Base-by-base conservation (phyloP, 495 filamentous ascomycete species). In the Clavariopsis aquatica region DNA sequence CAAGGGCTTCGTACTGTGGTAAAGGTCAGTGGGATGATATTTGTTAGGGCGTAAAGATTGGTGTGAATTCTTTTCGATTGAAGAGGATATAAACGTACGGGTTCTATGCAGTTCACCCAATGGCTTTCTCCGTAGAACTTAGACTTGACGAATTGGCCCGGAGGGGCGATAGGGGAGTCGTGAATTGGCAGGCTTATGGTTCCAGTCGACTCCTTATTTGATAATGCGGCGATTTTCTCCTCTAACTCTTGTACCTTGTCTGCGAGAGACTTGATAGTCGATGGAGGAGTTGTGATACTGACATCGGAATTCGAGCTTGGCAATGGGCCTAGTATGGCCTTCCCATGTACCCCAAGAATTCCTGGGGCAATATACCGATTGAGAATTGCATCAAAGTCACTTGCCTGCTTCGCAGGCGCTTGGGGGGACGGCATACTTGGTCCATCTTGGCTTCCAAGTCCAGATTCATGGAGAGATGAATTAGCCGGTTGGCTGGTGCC, bases 121-220 rank as follows among this genome's bases (percentile, higher is more conserved):
- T 67, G 64, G 20, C 38, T 67, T 28, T 57, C 51, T 2, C 57
- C 64, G 31, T 57, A 67, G 34, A 67, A 62, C 28, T 47, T 62
- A 5, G 57, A 62, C 43, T 67, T 67, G 27, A 58, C 46, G 24
- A 67, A 62, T 43, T 62, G 57, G 13, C 52, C 47, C 24, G 49
- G 6, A 49, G 29, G 12, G 12, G 24, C 29, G 22, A 13, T 10
- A 22, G 19, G 23, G 31, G 47, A 4, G n/a, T 54, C 31, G 23
- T 20, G 61, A 36, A 51, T 24, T 22, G 34, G 26, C 26, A 57
- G 1, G 4, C 26, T n/a, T 12, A 15, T 13, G 31, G 7, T 13
- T n/a, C 23, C 38, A 45, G 61, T 24, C 6, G 47, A 8, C 12
- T 15, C 26, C 26, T 8, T 36, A 29, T 46, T 26, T 3, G 20